phyloP scores from a whole-genome alignment of 495 filamentous ascomycete genomes.

The Daldinia loculata region DNA sequence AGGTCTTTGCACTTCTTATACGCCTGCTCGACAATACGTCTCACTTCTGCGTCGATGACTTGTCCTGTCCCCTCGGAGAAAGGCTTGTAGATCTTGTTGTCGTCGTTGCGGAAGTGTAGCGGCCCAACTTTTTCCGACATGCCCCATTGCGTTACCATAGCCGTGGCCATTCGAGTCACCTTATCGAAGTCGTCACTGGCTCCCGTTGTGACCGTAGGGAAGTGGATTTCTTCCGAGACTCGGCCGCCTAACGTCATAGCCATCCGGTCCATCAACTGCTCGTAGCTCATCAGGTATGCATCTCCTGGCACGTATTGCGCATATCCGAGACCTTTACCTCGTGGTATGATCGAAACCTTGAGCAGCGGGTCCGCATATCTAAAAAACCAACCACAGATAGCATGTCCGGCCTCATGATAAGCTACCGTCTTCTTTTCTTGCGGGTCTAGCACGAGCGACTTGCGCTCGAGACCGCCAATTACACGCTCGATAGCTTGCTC shows the following conservation, averaged over 20 bases:
- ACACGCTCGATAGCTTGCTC: slow-evolving; percentile 98
- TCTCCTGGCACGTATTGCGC: slow-evolving; percentile 97
- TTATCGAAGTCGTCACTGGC: slow-evolving; percentile 99
- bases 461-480: slow-evolving; percentile 94
- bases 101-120: slow-evolving; percentile 83
- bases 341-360: slow-evolving; percentile 98
- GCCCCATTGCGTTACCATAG: slow-evolving; percentile 98
- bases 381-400: slow-evolving; percentile 98
- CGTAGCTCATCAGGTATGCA: slow-evolving; percentile 91
- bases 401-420: slow-evolving; percentile 98
- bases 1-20: slow-evolving; percentile 89
- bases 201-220: slow-evolving; percentile 92
- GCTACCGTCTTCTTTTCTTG: slow-evolving; percentile 94
- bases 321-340: slow-evolving; percentile 92
- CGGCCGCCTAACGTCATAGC: slow-evolving; percentile 97
- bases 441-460: slow-evolving; percentile 89
- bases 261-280: slow-evolving; percentile 99
- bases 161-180: slow-evolving; percentile 91
- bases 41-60: slow-evolving; percentile 89
- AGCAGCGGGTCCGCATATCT: slow-evolving; percentile 94
- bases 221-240: slow-evolving; percentile 94
- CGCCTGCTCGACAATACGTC: slow-evolving; percentile 86
- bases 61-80: slow-evolving; percentile 94
- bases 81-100: slow-evolving; percentile 86
- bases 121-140: slow-evolving; percentile 95